A percentile compares a stretch with the other conserved stretches of the same genome.
phyloP scores from a whole-genome alignment of 768 basidiomycete species.

The Pisolithus tinctorius region DNA sequence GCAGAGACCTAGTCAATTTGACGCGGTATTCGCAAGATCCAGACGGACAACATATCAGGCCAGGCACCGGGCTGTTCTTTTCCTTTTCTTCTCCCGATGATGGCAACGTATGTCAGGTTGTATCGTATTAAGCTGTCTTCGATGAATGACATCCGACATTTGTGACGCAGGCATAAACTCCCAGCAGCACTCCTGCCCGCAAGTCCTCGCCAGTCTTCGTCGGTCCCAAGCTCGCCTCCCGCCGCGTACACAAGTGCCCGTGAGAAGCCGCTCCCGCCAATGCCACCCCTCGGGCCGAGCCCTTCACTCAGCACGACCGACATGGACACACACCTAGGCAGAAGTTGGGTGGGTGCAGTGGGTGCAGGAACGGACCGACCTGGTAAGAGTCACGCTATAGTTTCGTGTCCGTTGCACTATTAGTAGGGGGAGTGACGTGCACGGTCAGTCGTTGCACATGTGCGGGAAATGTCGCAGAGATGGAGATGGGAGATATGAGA shows the following conservation, averaged over 20 bases:
- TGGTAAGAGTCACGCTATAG: slow-evolving; percentile 14
- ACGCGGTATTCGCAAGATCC: no score
- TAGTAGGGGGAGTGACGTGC: not conserved
- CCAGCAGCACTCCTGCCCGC: slow-evolving; percentile 18
- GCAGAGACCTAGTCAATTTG: no score
- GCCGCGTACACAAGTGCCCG: slow-evolving; percentile 8
- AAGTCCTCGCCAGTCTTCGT: slow-evolving; percentile 12
- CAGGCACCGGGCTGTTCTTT: not conserved
- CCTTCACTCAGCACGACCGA: slow-evolving; percentile 18
- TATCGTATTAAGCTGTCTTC: not conserved
- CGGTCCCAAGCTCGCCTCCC: slow-evolving; percentile 19
- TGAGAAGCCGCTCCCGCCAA: slow-evolving; percentile 34
- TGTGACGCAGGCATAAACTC: slow-evolving; percentile 15
- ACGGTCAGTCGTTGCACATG: not conserved
- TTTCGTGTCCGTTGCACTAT: not conserved
- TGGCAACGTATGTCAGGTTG: slow-evolving; percentile 17
- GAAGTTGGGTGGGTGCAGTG: slow-evolving; percentile 21
- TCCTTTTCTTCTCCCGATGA: not conserved
- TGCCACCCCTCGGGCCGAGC: slow-evolving; percentile 19
- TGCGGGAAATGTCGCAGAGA: not conserved
- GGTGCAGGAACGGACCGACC: slow-evolving; percentile 3
- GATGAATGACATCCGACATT: not conserved
- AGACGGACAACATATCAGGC: not conserved
- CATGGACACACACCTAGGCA: slow-evolving; percentile 21
- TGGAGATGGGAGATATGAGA: not conserved